A percentile compares a stretch with the other conserved stretches of the same genome.
phyloP scores from a whole-genome alignment of 805 yeast genomes.

The Nakazawaea holstii region DNA sequence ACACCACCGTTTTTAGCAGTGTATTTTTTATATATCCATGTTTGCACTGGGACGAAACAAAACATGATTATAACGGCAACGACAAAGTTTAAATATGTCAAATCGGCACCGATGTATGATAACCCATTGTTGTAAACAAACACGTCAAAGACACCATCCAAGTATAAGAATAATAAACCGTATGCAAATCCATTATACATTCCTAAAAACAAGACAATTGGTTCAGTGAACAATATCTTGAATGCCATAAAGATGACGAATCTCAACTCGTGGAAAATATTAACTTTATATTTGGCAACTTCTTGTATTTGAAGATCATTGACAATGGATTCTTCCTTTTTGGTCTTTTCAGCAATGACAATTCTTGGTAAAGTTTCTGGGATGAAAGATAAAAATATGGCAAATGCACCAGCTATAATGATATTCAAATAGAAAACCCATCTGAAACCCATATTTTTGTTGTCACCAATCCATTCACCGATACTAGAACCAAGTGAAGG shows the following conservation, averaged over 20 bases:
- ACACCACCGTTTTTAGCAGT: constrained; percentile 26
- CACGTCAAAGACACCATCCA: constrained; percentile 30
- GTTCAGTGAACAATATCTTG: constrained; percentile 29
- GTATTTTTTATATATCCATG: constrained; percentile 23
- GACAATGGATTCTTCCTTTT: constrained; percentile 14
- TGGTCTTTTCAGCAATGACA: constrained; percentile 25
- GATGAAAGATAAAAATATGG: constrained; percentile 18
- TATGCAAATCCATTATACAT: constrained; percentile 30
- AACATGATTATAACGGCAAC: constrained; percentile 26
- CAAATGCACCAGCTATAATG: constrained; percentile 23
- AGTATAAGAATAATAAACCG: constrained; percentile 28
- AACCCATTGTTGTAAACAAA: constrained; percentile 28
- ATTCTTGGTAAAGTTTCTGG: constrained; percentile 32
- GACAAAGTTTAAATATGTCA: constrained; percentile 28
- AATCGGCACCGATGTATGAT: constrained; percentile 25
- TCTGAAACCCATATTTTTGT: constrained; percentile 22
- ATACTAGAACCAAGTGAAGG: constrained; percentile 31
- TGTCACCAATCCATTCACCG: constrained; percentile 29
- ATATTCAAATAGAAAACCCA: constrained; percentile 29
- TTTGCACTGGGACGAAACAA: constrained; percentile 25
- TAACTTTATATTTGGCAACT: constrained; percentile 17
- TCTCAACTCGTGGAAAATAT: constrained; percentile 21
- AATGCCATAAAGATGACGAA: constrained; percentile 26
- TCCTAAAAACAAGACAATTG: constrained; percentile 27
- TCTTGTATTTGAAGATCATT: constrained; percentile 10